phyloP scores from a whole-genome alignment of 352 stramenopile genomes.

The Globisporangium paroecandrum region DNA sequence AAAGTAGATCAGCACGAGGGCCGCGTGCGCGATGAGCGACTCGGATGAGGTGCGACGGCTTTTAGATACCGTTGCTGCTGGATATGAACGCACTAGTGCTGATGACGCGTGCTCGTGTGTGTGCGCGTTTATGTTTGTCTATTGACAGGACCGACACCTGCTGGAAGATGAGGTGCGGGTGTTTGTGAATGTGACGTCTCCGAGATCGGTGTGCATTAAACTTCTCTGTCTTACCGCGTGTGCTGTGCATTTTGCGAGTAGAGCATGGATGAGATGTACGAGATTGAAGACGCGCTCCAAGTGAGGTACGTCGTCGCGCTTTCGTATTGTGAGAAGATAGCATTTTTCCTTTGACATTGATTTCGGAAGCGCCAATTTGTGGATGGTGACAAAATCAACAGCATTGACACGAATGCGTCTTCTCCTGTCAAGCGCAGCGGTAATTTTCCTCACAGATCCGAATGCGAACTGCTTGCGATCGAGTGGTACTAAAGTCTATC shows the following conservation, averaged over 20 bases:
- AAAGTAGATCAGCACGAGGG: background rate
- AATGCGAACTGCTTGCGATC: background rate
- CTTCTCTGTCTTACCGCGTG: background rate
- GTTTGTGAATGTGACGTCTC: background rate
- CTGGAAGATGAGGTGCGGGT: conserved; percentile 47
- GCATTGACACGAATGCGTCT: conserved; percentile 53
- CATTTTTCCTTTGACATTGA: background rate
- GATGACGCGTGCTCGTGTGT: background rate
- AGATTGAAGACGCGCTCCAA: conserved; percentile 49
- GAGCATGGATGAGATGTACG: conserved; percentile 80
- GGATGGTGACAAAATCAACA: conserved; percentile 6
- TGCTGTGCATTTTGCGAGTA: conserved; percentile 15
- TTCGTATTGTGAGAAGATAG: background rate
- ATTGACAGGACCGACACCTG: conserved; percentile 32
- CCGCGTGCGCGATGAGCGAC: conserved; percentile 35
- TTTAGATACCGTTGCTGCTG: background rate
- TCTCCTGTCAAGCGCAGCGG: conserved; percentile 31
- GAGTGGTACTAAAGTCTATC: too few species aligned
- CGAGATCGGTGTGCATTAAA: background rate
- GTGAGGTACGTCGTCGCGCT: conserved; percentile 30
- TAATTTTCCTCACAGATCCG: background rate
- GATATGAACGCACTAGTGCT: background rate
- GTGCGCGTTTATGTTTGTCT: background rate
- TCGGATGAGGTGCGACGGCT: conserved; percentile 36
- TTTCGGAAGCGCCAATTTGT: background rate